phyloP scores from a whole-genome alignment of 2,329 filamentous ascomycete species.

The Rhynchosporium agropyri region DNA sequence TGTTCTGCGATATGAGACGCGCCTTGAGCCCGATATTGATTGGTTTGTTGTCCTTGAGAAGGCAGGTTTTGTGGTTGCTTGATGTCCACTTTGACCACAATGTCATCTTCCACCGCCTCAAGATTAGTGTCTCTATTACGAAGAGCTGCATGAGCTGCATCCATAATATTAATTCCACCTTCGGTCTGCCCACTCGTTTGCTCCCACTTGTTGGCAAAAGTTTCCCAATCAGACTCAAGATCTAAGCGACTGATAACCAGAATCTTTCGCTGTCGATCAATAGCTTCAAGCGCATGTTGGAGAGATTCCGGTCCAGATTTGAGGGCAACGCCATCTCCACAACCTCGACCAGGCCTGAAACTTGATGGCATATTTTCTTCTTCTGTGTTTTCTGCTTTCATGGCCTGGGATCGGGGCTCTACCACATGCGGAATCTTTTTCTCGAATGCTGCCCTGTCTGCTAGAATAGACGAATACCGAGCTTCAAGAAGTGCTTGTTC shows the following conservation, averaged over 20 bases:
- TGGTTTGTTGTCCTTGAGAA: neutral
- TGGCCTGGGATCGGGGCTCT: neutral
- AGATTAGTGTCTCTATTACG: neutral
- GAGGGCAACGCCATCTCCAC: neutral
- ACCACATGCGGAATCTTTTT: neutral
- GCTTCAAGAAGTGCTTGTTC: conserved; percentile 7
- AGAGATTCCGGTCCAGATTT: neutral
- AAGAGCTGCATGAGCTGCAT: neutral
- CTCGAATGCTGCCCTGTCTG: neutral
- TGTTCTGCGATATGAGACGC: neutral
- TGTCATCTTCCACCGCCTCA: neutral
- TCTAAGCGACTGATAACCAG: neutral
- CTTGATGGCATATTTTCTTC: neutral
- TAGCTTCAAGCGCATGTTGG: neutral
- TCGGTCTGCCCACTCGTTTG: neutral
- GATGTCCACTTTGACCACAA: neutral
- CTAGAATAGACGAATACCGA: conserved; percentile 1
- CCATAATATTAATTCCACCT: neutral
- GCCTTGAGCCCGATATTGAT: neutral
- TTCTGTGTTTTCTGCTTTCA: neutral
- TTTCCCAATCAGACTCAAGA: neutral
- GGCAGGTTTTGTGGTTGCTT: too few relatives aligned
- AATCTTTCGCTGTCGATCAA: neutral
- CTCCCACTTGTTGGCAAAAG: neutral
- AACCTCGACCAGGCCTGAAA: neutral